Evolutionary conservation across 768 basidiomycete genomes (phyloP).

Genomic region (Boletellus sp.): DNA sequence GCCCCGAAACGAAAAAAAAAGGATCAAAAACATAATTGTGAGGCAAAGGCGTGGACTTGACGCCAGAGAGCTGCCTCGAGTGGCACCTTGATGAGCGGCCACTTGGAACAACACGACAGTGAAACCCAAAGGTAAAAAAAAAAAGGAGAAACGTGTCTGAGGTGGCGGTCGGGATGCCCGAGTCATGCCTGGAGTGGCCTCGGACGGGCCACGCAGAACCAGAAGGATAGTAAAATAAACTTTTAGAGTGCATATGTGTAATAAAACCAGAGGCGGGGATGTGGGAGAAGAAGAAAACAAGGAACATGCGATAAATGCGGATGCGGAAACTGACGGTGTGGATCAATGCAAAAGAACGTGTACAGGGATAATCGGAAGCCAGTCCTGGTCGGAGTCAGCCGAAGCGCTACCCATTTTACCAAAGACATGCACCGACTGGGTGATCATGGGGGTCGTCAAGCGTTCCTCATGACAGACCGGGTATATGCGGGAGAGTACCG

Average conservation of each 20-base stretch:
- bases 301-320: conserved; percentile 15
- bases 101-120: not conserved
- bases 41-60: not conserved
- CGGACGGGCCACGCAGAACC: conserved; percentile 1
- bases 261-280: conserved; percentile 5
- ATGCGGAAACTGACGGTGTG: conserved; percentile 11
- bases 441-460: conserved; percentile 6
- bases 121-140: not conserved
- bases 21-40: not conserved
- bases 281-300: conserved; percentile 4
- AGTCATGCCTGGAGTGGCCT: conserved; percentile 9
- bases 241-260: conserved; percentile 7
- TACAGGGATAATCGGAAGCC: conserved; percentile 13
- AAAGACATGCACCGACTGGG: conserved; percentile 13
- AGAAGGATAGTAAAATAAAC: conserved; percentile 10
- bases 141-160: not conserved
- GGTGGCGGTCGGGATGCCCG: not conserved
- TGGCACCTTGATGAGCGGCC: not conserved
- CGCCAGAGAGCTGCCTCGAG: not conserved
- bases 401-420: not conserved
- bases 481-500: conserved; percentile 9
- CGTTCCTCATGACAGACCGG: conserved; percentile 9
- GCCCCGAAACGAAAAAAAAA: not conserved
- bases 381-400: conserved; percentile 20
- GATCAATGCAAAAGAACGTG: conserved; percentile 17